These are phyloP conservation scores for Byssothecium circinans DNA, from an alignment of 2,329 filamentous ascomycete species.

Conservation along the genomic window DNA sequence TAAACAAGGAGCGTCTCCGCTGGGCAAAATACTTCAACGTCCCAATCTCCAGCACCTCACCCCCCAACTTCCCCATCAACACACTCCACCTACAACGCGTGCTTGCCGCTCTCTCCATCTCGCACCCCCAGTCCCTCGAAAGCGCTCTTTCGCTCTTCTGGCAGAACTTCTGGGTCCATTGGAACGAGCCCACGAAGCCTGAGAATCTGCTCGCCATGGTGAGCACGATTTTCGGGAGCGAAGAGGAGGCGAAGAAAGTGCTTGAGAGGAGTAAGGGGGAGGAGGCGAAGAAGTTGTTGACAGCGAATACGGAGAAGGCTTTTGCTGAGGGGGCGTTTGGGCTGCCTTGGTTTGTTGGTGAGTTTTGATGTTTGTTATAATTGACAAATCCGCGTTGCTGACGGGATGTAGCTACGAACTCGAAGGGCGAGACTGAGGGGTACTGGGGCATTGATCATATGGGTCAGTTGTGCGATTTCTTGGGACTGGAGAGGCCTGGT, in stretches of 20 bases:
- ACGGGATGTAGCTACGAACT: slow-evolving; percentile 52
- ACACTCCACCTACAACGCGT: slow-evolving; percentile 57
- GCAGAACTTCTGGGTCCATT: slow-evolving; percentile 56
- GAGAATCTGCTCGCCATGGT: slow-evolving; percentile 51
- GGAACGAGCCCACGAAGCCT: slow-evolving; percentile 47
- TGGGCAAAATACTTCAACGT: slow-evolving; percentile 58
- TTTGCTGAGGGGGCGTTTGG: slow-evolving; percentile 61
- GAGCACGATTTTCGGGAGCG: slow-evolving; percentile 50
- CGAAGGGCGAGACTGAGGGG: slow-evolving; percentile 54
- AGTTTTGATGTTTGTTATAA: slow-evolving; percentile 7
- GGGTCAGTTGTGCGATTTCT: slow-evolving; percentile 55
- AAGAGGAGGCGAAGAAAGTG: slow-evolving; percentile 47
- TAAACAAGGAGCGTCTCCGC: slow-evolving; percentile 55
- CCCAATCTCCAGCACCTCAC: slow-evolving; percentile 51
- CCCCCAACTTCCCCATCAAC: slow-evolving; percentile 56
- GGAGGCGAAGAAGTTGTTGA: slow-evolving; percentile 52
- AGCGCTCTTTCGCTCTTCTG: slow-evolving; percentile 52
- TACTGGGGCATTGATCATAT: slow-evolving; percentile 66
- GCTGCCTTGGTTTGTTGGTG: slow-evolving; percentile 59
- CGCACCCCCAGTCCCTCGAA: slow-evolving; percentile 46
- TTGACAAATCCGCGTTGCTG: neutral
- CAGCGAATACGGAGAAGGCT: slow-evolving; percentile 54
- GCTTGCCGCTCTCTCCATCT: slow-evolving; percentile 51
- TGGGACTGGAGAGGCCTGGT: slow-evolving; percentile 52
- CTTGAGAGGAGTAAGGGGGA: slow-evolving; percentile 42